Percentiles rank a stretch among this genome's conserved stretches.
Conservation (phyloP, 208 protist species). For the Wallacemonas sp. region DNA sequence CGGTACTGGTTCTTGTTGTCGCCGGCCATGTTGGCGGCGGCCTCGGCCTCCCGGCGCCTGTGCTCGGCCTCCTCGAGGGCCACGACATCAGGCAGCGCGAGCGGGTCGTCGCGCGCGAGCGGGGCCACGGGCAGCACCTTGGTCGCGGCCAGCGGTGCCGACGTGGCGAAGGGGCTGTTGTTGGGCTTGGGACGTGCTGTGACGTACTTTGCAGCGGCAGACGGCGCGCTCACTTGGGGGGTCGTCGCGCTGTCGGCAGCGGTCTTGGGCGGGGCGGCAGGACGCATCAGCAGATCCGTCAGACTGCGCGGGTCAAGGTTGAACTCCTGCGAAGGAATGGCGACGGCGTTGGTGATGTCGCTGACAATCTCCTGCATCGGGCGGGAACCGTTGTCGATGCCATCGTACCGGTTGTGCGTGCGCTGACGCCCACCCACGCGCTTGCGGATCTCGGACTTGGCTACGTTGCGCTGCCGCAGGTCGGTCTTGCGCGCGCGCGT, state of each 20-base stretch:
- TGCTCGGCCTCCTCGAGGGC: constrained; percentile 39
- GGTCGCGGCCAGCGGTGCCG: constrained; percentile 13
- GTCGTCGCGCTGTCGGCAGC: not conserved
- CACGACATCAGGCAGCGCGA: constrained; percentile 41
- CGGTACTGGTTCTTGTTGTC: constrained; percentile 78
- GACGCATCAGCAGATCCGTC: constrained; percentile 66
- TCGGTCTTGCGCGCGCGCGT: constrained; percentile 78
- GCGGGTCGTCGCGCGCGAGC: constrained; percentile 45
- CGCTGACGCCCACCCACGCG: constrained; percentile 56
- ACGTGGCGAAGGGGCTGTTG: not conserved
- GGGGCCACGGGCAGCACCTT: constrained; percentile 38
- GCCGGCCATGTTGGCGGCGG: constrained; percentile 7
- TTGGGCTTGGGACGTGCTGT: not conserved
- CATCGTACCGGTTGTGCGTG: constrained; percentile 70
- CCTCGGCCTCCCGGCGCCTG: constrained; percentile 24
- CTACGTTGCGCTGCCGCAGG: constrained; percentile 64
- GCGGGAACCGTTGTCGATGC: constrained; percentile 46
- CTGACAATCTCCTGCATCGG: constrained; percentile 67
- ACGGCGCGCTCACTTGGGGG: not conserved
- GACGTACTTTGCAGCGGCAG: constrained; percentile 6
- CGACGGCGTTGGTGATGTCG: constrained; percentile 63
- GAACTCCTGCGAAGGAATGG: constrained; percentile 58
- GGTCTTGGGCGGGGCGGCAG: not conserved
- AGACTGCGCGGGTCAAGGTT: constrained; percentile 71
- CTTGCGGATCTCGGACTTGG: constrained; percentile 55